Evolutionary conservation across 306 rosid genomes (phyloP), one percentile per base, ranked within the genome.

Genomic region (Dicorynia guianensis): DNA sequence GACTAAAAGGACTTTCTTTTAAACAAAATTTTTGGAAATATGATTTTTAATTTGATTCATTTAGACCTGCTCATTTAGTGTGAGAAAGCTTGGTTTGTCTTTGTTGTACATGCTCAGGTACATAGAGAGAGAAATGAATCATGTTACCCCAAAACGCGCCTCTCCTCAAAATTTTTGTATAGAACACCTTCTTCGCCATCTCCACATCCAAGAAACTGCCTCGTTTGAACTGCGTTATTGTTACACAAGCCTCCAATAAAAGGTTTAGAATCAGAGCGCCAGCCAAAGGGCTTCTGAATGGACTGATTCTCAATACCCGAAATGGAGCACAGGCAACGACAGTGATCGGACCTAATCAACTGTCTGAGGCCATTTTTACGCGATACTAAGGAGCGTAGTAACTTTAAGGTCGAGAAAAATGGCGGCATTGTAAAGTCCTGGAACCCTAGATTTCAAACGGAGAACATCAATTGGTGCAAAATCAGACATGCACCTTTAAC

Each of bases 121-220:
- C 19, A 50, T 0, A 63, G 30, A 15, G 7, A 12, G 33, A 44
- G 66, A 19, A 33, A 6, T 50, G 57, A 68, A 13, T 4, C 6
- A 9, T 6, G 25, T 79, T 95, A 92, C 99, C 99, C 93, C 78
- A 96, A 59, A 72, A 92, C 90, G 82, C 84, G 87, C 72, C 48
- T 92, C 86, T 95, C 98, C 89, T 92, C 99, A n/a, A 90, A 90
- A 63, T 76, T 80, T 81, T 82, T 92, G 71, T 92, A 86, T 0
- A 96, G 79, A 78, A 86, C 86, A 47, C 82, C 91, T 81, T 95
- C 99, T 30, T 87, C 93, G 35, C 98, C 96, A 46, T 96, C 97
- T 25, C 97, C 99, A 60, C 91, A 82, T 48, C 99, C 99, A 62
- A 96, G 86, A 76, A 96, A 92, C 62, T 53, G 83, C 76, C 97